These are phyloP conservation scores for Salinomyces thailandicus DNA, from an alignment of 2,329 filamentous ascomycete species.

Conservation along the genomic window DNA sequence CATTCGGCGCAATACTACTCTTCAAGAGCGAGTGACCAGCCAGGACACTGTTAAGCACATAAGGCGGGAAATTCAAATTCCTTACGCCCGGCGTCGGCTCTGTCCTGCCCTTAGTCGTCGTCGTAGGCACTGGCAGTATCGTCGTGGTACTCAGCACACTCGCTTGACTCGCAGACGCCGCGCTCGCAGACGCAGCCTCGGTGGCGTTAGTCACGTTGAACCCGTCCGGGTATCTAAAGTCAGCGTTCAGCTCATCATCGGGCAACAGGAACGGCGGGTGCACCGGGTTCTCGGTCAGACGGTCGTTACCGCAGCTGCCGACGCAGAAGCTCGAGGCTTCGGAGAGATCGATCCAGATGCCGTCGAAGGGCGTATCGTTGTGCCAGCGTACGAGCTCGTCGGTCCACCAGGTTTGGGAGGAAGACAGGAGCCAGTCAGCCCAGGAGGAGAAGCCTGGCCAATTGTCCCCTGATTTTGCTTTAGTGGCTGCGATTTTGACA, in stretches of 20 bases:
- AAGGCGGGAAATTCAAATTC: constrained; percentile 24
- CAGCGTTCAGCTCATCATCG: constrained; percentile 51
- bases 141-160: constrained; percentile 21
- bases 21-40: constrained; percentile 15
- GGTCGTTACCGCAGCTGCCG: constrained; percentile 15
- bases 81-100: constrained; percentile 18
- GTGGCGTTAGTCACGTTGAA: constrained; percentile 60
- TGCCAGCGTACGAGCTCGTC: constrained; percentile 11
- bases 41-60: constrained; percentile 22
- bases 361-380: constrained; percentile 12
- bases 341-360: constrained; percentile 20
- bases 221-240: constrained; percentile 55
- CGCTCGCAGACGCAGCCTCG: constrained; percentile 51
- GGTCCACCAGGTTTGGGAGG: constrained; percentile 14
- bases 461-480: too few relatives aligned
- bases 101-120: constrained; percentile 11
- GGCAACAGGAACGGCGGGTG: constrained; percentile 57
- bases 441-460: constrained; percentile 12
- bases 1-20: constrained; percentile 8
- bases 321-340: constrained; percentile 17
- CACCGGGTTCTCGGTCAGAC: constrained; percentile 27
- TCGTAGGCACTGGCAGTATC: constrained; percentile 8
- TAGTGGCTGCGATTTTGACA: too few relatives aligned
- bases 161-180: constrained; percentile 43
- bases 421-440: constrained; percentile 14